phyloP scores from a whole-genome alignment of 495 filamentous ascomycete species.

The Aspergillus incahuasiensis region DNA sequence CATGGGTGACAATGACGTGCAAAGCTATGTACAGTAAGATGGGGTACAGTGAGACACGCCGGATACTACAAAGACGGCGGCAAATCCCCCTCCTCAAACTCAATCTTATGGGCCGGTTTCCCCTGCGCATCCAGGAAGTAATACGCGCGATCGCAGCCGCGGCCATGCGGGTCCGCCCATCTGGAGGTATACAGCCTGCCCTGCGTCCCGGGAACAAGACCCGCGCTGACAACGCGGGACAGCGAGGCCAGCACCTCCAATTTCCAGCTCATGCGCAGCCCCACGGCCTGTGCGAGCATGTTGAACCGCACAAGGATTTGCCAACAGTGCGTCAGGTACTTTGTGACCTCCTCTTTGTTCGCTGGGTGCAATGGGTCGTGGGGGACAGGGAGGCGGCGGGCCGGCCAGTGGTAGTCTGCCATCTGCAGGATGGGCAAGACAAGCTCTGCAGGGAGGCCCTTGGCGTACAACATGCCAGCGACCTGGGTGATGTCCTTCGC shows the following conservation, averaged over 20 bases:
- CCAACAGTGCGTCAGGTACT: not conserved
- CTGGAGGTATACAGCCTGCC: not conserved
- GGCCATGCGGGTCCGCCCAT: too few species aligned
- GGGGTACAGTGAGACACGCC: too few species aligned
- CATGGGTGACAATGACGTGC: too few species aligned
- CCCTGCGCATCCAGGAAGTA: too few species aligned
- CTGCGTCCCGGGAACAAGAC: not conserved
- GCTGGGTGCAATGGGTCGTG: not conserved
- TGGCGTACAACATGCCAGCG: not conserved
- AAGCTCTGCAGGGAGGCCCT: slow-evolving; percentile 15
- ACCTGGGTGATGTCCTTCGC: not conserved
- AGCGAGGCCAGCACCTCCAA: not conserved
- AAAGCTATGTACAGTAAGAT: too few species aligned
- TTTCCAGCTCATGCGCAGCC: not conserved
- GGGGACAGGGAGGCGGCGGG: not conserved
- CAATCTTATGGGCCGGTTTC: too few species aligned
- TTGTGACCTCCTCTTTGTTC: not conserved
- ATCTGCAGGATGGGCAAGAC: slow-evolving; percentile 15
- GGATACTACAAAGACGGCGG: too few species aligned
- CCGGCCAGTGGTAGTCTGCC: slow-evolving; percentile 5
- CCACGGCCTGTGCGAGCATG: not conserved
- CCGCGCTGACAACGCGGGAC: too few species aligned
- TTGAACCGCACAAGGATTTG: not conserved
- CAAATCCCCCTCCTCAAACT: too few species aligned
- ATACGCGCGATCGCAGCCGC: too few species aligned